Base-by-base conservation (phyloP, 176 grass and related monocot species). In the Cocos nucifera region DNA sequence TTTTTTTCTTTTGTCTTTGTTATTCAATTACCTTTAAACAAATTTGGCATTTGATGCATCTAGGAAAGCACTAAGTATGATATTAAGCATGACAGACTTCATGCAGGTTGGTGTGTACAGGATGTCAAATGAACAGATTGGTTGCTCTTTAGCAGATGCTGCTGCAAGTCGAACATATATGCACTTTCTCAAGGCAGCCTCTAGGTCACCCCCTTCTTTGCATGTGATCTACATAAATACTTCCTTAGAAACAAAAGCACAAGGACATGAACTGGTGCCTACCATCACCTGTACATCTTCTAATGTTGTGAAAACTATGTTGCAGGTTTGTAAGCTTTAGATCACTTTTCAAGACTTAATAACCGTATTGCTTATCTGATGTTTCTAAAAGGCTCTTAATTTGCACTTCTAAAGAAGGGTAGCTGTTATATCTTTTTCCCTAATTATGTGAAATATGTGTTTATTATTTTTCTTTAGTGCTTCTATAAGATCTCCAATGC, bases 191-290 rank as follows among this genome's bases (percentile, higher is more conserved):
- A 77, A 75, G 28, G 71, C 26, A 66, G 92, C 92, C 19, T 90
- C 87, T 49, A 75, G 18, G 75, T 80, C 50, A 58, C 70, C 74
- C 66, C 92, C 92, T 73, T 88, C 92, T 29, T 73, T 96, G 69
- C 92, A 96, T 82, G 92, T 96, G 58, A 90, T 96, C 59, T 96
- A 96, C 66, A 96, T 96, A 70, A 96, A 96, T 84, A 96, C 92
- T 58, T 90, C 92, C 21, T 74, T 96, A 53, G 92, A 96, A 65
- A 96, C 92, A 51, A 96, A 96, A 73, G 92, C 92, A 66, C 78
- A 51, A 74, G 78, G 80, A 69, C 92, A 96, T 77, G 92, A 96
- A 71, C 71, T 96, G 71, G 81, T 96, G 67, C 92, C 92, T 22
- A 96, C 92, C 17, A 96, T 96, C 54, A 96, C 92, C 4, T 90